Evolutionary conservation across 352 stramenopile genomes (phyloP), one percentile per base, ranked within the genome.

Genomic region (Thalassiosira livingstoniorum): DNA sequence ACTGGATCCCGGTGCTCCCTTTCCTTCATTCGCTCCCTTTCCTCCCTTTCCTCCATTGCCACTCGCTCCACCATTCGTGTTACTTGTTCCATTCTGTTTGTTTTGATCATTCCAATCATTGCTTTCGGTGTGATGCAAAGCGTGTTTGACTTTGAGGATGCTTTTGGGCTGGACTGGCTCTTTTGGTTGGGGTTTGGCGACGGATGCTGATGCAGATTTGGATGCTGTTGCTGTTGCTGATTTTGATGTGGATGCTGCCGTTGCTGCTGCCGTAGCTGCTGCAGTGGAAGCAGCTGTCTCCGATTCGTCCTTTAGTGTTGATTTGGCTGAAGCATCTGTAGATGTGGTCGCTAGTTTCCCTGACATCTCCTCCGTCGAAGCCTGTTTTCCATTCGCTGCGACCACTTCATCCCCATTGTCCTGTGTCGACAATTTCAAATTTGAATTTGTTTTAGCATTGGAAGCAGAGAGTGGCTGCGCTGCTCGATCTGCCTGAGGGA

Each of bases 101-200:
- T 45, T 37, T 15, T 25, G 13, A 47, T 39, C 15, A 51, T 73
- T 71, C 47, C 47, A 53, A 34, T 29, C 11, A 29, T 67, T 39
- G 29, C 68, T 4, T 69, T 77, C 21, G 37, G 71, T 75, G 34
- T n/a, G 2, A 37, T 31, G 51, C 57, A 66, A 18, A 61, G 35
- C 75, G 13, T 42, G 39, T 71, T 66, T 58, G 0, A 80, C 70
- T 75, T 87, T 87, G 43, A 87, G 68, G 27, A 87, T 87, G 39
- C 73, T 53, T 60, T 82, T 86, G 45, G 77, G 25, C 31, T 35
- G 32, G 31, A 42, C 27, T 39, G 64, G 60, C 23, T 31, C 34
- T 43, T n/a, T 29, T 31, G 58, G 23, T 55, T 51, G 60, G 10
- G 80, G 51, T 11, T 72, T n/a, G 15, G 74, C 31, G 60, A 11